Evolutionary conservation across 75 land plant genomes (phyloP), one percentile per base, ranked within the genome.

Genomic region (Sequoiadendron giganteum): DNA sequence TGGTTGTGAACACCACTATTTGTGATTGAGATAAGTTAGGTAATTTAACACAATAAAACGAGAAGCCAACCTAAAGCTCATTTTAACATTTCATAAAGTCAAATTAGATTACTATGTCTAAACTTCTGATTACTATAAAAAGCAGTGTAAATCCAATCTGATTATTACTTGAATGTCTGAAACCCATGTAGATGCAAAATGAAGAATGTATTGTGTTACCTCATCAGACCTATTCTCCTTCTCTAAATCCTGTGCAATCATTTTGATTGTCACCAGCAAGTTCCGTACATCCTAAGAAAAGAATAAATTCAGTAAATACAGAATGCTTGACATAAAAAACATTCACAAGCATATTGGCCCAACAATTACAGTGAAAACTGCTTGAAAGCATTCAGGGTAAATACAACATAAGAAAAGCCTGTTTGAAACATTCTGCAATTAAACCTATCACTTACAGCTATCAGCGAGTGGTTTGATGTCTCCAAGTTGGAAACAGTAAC

Each of bases 231-330:
- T 78, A 40, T 91, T 84, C 8, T 92, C 92, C 78, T 30, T 93
- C 95, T 95, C 98, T 88, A 96, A 86, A 76, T 95, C 98, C 73
- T 94, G 94, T 9, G 93, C 98, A 25, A 96, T 76, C 25, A 89
- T 89, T 90, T 94, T 96, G 81, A 93, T 86, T 83, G 91, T 54
- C 85, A 76, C 58, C 81, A 92, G 13, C 5, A 90, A 88, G 86
- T 79, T 93, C 65, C 94, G 89, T 10, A 94, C 89, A n/a, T 93
- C 95, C 95, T 94, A 88, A 86, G 76, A 65, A 18, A 34, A 79
- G 32, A 88, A 80, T 21, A 25, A 78, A 45, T 45, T 81, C 3
- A 21, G n/a, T 45, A 43, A 28, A 25, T 0, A 28, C 28, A 43
- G 11, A 81, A 28, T 7, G 42, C n/a, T n/a, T 16, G 7, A 81